Evolutionary conservation across 148 eudicot genomes (phyloP).

Genomic region (Dysphania ambrosioides): DNA sequence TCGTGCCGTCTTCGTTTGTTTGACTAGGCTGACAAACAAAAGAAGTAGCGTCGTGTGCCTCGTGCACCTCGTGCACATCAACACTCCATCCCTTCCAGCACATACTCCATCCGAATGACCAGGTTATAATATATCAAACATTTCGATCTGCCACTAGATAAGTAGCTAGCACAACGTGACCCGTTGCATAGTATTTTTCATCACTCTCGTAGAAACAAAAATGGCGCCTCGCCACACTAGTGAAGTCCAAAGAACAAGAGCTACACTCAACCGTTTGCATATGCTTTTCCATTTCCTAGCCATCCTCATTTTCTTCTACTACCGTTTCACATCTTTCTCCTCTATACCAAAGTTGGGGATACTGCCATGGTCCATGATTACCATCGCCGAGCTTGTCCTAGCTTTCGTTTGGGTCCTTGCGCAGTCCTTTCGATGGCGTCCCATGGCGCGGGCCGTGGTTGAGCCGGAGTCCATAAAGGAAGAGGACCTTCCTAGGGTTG

Average conservation of each 20-base stretch:
- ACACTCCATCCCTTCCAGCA: no score
- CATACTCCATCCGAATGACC: no score
- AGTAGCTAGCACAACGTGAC: no score
- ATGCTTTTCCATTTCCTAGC: conserved; percentile 35
- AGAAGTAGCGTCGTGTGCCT: no score
- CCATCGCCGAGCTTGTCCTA: conserved; percentile 40
- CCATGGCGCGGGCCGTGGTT: conserved; percentile 29
- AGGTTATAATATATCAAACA: no score
- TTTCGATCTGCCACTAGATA: no score
- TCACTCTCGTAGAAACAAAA: no score
- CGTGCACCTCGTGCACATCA: no score
- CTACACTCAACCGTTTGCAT: conserved; percentile 39
- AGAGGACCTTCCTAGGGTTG: conserved; percentile 37
- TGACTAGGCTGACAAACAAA: no score
- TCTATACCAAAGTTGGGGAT: not conserved
- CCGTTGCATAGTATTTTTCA: no score
- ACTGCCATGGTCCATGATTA: conserved; percentile 36
- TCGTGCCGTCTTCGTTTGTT: no score
- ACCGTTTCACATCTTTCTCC: conserved; percentile 31
- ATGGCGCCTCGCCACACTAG: conserved; percentile 28
- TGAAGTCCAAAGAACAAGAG: conserved; percentile 32
- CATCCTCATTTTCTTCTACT: conserved; percentile 31
- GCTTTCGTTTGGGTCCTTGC: conserved; percentile 39
- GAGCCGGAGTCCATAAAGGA: conserved; percentile 1
- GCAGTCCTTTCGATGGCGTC: conserved; percentile 51